Evolutionary conservation across 306 rosid genomes (phyloP).

Genomic region (Cicer yamashitae): DNA sequence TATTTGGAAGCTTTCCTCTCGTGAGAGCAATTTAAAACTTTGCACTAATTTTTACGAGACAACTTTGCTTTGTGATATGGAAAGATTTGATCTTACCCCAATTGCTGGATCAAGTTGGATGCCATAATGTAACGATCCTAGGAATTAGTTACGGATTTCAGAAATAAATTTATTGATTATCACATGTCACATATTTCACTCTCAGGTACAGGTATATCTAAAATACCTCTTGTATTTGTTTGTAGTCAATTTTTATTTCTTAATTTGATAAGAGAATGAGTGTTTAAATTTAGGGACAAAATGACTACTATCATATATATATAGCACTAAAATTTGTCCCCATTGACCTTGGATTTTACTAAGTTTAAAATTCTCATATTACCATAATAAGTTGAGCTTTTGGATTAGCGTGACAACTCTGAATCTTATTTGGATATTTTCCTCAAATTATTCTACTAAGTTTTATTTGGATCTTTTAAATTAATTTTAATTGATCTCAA

Average conservation of each 20-base stretch:
- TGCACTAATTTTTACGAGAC: not conserved
- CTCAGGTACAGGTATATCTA: no score
- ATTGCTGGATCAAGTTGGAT: constrained; percentile 33
- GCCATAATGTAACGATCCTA: constrained; percentile 11
- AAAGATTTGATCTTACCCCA: constrained; percentile 24
- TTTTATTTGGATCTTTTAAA: no score
- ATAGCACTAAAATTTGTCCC: not conserved
- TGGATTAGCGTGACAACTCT: no score
- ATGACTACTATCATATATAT: not conserved
- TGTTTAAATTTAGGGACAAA: no score
- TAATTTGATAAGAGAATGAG: no score
- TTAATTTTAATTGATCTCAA: no score
- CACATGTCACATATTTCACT: no score
- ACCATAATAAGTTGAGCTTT: not conserved
- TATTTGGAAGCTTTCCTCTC: constrained; percentile 2
- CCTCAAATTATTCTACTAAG: no score
- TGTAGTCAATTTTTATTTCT: no score
- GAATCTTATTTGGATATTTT: no score
- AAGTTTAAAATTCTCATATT: constrained; percentile 6
- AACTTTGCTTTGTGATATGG: constrained; percentile 11
- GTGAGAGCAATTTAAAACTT: not conserved
- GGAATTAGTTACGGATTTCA: constrained; percentile 5
- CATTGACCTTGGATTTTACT: not conserved
- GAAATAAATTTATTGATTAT: constrained; percentile 3
- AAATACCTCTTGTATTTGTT: no score